A percentile compares a stretch with the other conserved stretches of the same genome.
Evolutionary conservation across 179 eudicot genomes (phyloP).

Genomic region (Actinidia polygama): DNA sequence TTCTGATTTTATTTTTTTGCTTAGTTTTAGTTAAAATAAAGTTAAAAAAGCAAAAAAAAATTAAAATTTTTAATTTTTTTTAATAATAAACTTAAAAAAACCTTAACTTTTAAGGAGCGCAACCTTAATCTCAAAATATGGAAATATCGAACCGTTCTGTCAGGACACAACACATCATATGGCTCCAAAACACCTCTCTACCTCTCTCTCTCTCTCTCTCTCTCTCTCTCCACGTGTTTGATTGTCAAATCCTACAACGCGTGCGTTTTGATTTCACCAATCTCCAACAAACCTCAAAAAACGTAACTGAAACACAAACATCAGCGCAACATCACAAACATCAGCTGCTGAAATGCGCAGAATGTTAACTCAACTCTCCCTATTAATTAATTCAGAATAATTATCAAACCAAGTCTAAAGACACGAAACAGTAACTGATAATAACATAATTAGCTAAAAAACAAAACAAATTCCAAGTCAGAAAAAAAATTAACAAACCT

Average conservation of each 20-base stretch:
- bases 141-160: too few relatives aligned
- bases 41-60: too few relatives aligned
- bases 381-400: not conserved
- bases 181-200: constrained; percentile 31
- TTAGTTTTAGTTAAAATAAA: too few relatives aligned
- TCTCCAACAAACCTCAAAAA: not conserved
- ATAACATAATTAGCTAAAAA: not conserved
- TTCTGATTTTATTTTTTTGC: too few relatives aligned
- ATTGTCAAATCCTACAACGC: constrained; percentile 23
- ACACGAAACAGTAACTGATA: not conserved
- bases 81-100: too few relatives aligned
- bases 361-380: not conserved
- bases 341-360: not conserved
- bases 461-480: not conserved
- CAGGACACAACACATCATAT: too few relatives aligned
- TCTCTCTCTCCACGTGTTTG: constrained; percentile 19
- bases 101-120: too few relatives aligned
- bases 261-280: constrained; percentile 22
- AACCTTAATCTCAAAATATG: too few relatives aligned
- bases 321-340: not conserved
- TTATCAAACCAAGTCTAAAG: not conserved
- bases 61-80: too few relatives aligned
- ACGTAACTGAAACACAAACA: not conserved
- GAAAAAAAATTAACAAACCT: not conserved
- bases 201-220: constrained; percentile 24